Evolutionary conservation across 2,329 filamentous ascomycete genomes (phyloP).

Genomic region (Bertia moriformis): DNA sequence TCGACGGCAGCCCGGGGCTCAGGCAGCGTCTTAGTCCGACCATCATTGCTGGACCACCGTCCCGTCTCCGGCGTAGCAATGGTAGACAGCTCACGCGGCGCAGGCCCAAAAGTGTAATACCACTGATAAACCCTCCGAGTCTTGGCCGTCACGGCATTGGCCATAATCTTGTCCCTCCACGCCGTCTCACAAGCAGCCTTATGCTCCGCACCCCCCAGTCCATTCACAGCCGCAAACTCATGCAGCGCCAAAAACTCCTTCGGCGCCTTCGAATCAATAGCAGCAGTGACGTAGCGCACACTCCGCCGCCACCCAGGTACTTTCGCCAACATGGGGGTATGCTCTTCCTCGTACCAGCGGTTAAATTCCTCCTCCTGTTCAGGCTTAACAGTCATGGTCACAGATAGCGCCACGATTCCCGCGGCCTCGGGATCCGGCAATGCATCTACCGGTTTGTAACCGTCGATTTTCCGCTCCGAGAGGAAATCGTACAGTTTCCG

Average conservation of each 20-base stretch:
- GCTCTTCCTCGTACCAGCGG: conserved; percentile 64
- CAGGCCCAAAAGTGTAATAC: conserved; percentile 69
- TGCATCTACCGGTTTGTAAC: conserved; percentile 45
- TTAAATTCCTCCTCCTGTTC: conserved; percentile 35
- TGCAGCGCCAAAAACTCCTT: conserved; percentile 53
- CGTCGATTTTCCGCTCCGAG: conserved; percentile 33
- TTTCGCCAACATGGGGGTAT: conserved; percentile 55
- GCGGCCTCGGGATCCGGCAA: conserved; percentile 41
- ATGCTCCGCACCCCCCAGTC: conserved; percentile 49
- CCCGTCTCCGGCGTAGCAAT: conserved; percentile 31
- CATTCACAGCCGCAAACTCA: conserved; percentile 57
- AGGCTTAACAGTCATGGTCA: conserved; percentile 41
- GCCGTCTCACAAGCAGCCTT: conserved; percentile 46
- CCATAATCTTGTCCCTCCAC: conserved; percentile 43
- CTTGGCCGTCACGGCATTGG: conserved; percentile 40
- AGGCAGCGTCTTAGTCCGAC: conserved; percentile 36
- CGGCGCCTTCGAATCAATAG: conserved; percentile 32
- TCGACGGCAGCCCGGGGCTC: conserved; percentile 36
- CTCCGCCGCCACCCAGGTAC: conserved; percentile 69
- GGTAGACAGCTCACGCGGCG: conserved; percentile 50
- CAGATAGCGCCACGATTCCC: conserved; percentile 45
- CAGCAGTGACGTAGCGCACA: conserved; percentile 53
- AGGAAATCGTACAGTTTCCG: conserved; percentile 59
- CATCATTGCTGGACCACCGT: conserved; percentile 38
- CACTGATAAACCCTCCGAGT: conserved; percentile 50